These are phyloP conservation scores for Aschersonia sp. DNA, from an alignment of 2,329 filamentous ascomycete genomes.

Conservation along the genomic window DNA sequence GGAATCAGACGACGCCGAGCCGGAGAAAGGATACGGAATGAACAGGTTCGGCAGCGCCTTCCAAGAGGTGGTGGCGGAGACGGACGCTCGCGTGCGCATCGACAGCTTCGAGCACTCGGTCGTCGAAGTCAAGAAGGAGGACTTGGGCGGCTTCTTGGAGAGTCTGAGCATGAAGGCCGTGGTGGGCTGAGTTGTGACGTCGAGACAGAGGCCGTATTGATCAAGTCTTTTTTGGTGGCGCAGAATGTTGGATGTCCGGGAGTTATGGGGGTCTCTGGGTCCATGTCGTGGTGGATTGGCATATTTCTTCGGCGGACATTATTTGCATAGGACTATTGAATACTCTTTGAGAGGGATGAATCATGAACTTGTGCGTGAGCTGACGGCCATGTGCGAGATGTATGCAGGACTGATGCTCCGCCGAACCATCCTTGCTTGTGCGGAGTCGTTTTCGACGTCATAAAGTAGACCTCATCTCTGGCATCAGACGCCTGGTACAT, in stretches of 20 bases:
- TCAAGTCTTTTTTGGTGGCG: background rate
- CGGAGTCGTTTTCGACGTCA: no score
- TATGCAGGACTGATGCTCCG: no score
- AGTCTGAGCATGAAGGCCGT: constrained; percentile 84
- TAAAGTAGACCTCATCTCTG: no score
- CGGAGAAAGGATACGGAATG: constrained; percentile 54
- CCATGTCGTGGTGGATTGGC: background rate
- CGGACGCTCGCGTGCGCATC: constrained; percentile 75
- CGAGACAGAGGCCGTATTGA: no score
- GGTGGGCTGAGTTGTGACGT: no score
- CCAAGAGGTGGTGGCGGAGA: constrained; percentile 86
- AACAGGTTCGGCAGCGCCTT: constrained; percentile 94
- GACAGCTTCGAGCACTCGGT: constrained; percentile 97
- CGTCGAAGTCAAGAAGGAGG: constrained; percentile 95
- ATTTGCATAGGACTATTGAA: background rate
- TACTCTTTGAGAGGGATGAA: no score
- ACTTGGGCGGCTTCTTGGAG: constrained; percentile 81
- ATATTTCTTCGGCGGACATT: background rate
- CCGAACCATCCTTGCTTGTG: no score
- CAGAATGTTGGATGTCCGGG: background rate
- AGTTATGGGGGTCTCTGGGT: background rate
- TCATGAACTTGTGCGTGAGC: background rate
- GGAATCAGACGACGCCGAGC: constrained; percentile 37
- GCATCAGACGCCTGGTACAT: no score
- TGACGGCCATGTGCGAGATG: background rate